Conservation (phyloP, 2,329 filamentous ascomycete species). For the Arthrinium puccinioides region DNA sequence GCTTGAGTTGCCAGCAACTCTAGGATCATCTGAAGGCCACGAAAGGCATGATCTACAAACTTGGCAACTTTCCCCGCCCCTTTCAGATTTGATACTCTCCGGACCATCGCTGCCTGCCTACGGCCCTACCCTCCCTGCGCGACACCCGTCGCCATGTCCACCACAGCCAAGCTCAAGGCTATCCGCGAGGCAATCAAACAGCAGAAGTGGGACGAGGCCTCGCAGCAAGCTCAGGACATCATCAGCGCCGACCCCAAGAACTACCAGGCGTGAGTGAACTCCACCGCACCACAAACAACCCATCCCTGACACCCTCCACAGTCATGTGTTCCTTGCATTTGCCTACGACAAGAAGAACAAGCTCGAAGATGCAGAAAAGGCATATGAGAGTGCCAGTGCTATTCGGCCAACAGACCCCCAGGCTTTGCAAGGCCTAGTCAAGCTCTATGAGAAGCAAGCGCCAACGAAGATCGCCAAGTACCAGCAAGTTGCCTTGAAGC, state of each 20-base stretch:
- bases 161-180: slow-evolving; percentile 64
- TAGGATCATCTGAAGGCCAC: too few relatives aligned
- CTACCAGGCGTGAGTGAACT: slow-evolving; percentile 64
- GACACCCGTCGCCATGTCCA: too few relatives aligned
- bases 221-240: slow-evolving; percentile 60
- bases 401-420: slow-evolving; percentile 71
- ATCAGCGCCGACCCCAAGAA: slow-evolving; percentile 67
- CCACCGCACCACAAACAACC: not conserved
- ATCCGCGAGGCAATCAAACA: slow-evolving; percentile 72
- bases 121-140: too few relatives aligned
- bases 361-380: slow-evolving; percentile 64
- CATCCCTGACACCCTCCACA: slow-evolving; percentile 21
- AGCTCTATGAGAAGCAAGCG: slow-evolving; percentile 75
- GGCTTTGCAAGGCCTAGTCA: slow-evolving; percentile 85
- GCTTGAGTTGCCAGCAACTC: too few relatives aligned
- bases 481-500: slow-evolving; percentile 60
- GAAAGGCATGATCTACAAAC: too few relatives aligned
- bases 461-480: slow-evolving; percentile 65
- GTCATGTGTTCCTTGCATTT: slow-evolving; percentile 81
- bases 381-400: slow-evolving; percentile 65
- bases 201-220: slow-evolving; percentile 71
- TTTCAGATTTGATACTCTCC: too few relatives aligned
- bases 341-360: slow-evolving; percentile 71
- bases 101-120: too few relatives aligned
- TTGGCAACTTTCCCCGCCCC: too few relatives aligned